Evolutionary conservation across 768 basidiomycete species (phyloP).

Genomic region (Auricularia heimuer): DNA sequence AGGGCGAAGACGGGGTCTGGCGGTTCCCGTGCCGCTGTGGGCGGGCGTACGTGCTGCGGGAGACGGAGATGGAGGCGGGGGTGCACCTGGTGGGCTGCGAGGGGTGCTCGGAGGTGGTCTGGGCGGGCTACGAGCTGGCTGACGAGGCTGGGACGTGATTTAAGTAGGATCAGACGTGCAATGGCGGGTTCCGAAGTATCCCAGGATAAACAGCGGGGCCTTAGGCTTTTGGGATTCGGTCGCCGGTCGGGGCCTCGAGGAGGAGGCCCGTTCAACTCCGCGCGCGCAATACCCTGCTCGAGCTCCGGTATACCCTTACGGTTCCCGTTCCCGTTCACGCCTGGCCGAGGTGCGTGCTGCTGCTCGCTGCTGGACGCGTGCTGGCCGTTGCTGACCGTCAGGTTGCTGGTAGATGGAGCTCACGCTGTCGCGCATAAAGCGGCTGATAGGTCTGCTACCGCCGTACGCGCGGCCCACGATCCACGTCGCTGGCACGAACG

Average conservation of each 20-base stretch:
- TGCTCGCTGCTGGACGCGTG: no score
- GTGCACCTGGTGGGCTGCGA: conserved; percentile 62
- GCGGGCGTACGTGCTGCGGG: conserved; percentile 48
- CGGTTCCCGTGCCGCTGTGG: conserved; percentile 64
- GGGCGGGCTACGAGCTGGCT: conserved; percentile 68
- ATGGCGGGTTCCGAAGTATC: no score
- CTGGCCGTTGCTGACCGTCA: not conserved
- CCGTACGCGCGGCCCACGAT: conserved; percentile 68
- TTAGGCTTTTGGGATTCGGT: no score
- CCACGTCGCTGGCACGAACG: conserved; percentile 93
- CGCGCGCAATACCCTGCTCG: no score
- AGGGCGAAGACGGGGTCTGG: conserved; percentile 37
- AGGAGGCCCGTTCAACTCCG: no score
- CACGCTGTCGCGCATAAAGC: conserved; percentile 46
- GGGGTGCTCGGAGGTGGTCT: conserved; percentile 72
- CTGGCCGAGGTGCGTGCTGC: no score
- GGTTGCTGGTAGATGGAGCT: conserved; percentile 39
- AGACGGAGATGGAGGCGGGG: conserved; percentile 55
- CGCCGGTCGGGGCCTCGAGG: not conserved
- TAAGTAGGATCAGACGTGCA: no score
- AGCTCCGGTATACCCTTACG: no score
- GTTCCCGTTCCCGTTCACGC: no score
- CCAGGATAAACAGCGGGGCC: no score
- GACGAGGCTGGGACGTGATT: conserved; percentile 17
- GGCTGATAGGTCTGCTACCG: conserved; percentile 45